Base-by-base conservation (phyloP, 768 basidiomycete genomes). In the Strobilomyces dryophilus region DNA sequence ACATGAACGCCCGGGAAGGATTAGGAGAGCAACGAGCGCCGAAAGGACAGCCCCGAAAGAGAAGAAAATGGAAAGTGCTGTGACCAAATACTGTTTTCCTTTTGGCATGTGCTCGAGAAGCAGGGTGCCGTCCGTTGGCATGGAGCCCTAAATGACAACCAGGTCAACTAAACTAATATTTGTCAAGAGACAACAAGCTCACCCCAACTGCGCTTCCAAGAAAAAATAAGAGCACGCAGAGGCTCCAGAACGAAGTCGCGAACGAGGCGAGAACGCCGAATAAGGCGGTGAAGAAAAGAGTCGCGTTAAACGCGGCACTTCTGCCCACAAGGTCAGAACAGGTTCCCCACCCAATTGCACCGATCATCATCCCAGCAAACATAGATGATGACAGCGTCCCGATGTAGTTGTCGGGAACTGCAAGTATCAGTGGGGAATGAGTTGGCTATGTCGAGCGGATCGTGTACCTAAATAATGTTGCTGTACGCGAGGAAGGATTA, bases 361-460 rank as follows among this genome's bases (percentile, higher is more conserved):
- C 92, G 47, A 97, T 66, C 93, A 98, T 97, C 95, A 98, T 98
- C n/a, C 95, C 92, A 11, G 80, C 84, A 64, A 94, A 94, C 81
- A 92, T 93, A 4, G 88, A 84, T 4, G 92, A 90, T 0, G 93
- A 95, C 14, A 98, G 72, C 1, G 79, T 67, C 21, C 94, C 95
- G 45, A 95, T 89, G 58, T 82, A 82, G 44, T 75, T 77, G 66
- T 93, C 87, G 29, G 83, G 80, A 8, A 91, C 88, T 86, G 65
- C 45, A 60, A 51, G 43, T 47, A 47, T 55, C 40, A 60, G 61
- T 60, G 50, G 58, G 59, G 50, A 56, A 48, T 31, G 53, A 53
- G 53, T 12, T 35, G 20, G 49, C 24, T 24, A 51, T 21, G 51
- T 32, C 47, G 50, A 54, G 37, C 21, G n/a, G 51, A 42, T 15